phyloP scores from a whole-genome alignment of 441 rosid species.

The California macrophylla region DNA sequence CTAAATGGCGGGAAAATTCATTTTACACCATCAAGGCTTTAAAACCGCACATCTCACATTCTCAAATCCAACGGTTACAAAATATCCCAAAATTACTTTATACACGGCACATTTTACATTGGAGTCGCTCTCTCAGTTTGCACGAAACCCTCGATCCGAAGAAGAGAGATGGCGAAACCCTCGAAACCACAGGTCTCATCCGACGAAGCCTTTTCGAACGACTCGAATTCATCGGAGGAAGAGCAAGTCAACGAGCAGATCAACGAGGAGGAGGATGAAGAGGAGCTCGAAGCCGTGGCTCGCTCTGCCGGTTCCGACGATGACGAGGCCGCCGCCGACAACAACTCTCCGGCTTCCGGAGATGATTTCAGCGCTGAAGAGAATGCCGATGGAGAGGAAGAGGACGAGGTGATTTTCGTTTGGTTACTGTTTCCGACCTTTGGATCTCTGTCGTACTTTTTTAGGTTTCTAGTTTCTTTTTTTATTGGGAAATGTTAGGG shows the following conservation, averaged over 20 bases:
- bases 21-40: conserved; percentile 13
- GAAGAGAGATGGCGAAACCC: conserved; percentile 44
- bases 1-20: conserved; percentile 46
- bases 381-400: conserved; percentile 42
- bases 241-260: conserved; percentile 55
- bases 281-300: conserved; percentile 92
- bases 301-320: conserved; percentile 64
- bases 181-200: conserved; percentile 52
- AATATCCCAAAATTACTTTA: not conserved
- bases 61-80: conserved; percentile 32
- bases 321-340: conserved; percentile 18
- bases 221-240: conserved; percentile 50
- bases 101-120: not conserved
- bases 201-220: conserved; percentile 50
- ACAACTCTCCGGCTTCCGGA: conserved; percentile 29
- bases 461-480: not conserved
- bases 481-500: not conserved
- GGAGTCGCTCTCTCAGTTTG: not conserved
- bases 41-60: conserved; percentile 11
- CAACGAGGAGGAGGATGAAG: conserved; percentile 62
- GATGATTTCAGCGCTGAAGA: conserved; percentile 30
- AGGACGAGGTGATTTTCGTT: conserved; percentile 19
- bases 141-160: conserved; percentile 34
- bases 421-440: not conserved
- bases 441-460: not conserved